Percentiles rank a stretch among this genome's conserved stretches.
Conservation (phyloP, 2,329 filamentous ascomycete species). For the Alternaria metachromatica region DNA sequence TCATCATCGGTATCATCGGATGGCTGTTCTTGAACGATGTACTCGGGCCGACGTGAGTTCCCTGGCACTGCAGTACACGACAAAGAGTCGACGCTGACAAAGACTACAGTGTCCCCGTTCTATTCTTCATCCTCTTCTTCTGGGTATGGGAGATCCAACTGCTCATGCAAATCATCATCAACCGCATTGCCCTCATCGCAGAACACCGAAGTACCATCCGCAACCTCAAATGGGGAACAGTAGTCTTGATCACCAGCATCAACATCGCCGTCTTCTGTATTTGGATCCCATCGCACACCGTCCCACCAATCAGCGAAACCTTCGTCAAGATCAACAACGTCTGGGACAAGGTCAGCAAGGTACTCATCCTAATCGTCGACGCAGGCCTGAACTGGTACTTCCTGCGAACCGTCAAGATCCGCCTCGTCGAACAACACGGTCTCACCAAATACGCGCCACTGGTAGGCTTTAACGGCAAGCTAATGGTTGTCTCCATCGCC, state of each 20-base stretch:
- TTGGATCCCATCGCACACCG: constrained; percentile 59
- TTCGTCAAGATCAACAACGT: constrained; percentile 57
- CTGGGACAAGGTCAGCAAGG: constrained; percentile 63
- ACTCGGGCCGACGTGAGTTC: constrained; percentile 39
- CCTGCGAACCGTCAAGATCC: constrained; percentile 50
- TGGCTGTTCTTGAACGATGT: constrained; percentile 41
- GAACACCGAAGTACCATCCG: constrained; percentile 49
- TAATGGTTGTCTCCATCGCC: constrained; percentile 49
- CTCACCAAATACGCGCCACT: constrained; percentile 51
- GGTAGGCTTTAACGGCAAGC: constrained; percentile 51
- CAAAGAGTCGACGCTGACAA: constrained; percentile 1
- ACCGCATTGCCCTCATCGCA: constrained; percentile 59
- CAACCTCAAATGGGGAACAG: constrained; percentile 57
- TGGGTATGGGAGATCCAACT: constrained; percentile 55
- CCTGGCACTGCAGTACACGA: background rate
- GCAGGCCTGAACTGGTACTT: constrained; percentile 62
- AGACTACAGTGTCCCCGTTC: constrained; percentile 30
- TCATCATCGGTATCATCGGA: constrained; percentile 38
- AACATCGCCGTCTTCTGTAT: constrained; percentile 63
- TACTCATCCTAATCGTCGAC: constrained; percentile 60
- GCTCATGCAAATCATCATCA: constrained; percentile 63
- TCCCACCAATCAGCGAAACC: constrained; percentile 37
- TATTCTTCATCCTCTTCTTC: constrained; percentile 43
- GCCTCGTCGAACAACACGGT: constrained; percentile 48
- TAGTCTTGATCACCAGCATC: constrained; percentile 55